Base-by-base conservation (phyloP, 306 rosid genomes). In the Pyrus pyrifolia region DNA sequence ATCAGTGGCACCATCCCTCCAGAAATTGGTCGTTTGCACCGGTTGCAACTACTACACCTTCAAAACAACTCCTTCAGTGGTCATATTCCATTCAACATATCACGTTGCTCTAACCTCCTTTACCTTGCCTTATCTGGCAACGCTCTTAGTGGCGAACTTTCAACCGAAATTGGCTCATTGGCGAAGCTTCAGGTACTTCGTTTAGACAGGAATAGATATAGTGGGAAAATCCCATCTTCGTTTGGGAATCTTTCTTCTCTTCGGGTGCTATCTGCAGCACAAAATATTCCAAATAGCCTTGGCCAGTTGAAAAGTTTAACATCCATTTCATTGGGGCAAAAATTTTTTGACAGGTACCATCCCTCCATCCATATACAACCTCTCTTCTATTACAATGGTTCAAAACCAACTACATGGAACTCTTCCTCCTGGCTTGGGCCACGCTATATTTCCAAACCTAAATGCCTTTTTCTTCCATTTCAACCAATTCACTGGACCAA, bases 221-320 rank as follows among this genome's bases (percentile, higher is more conserved):
- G 19, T 17, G 85, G 88, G 18, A 74, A 74, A 45, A 70, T 85
- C 17, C 81, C 74, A 9, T 23, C 63, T 53, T 78, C 71, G 14
- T 57, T 75, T 40, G 81, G 75, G 33, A 85, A 81, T 71, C 66
- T 81, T 33, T 72, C 83, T 8, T 71, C 79, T 42, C 64, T 79
- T 14, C 1, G 11, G 11, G 1, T 1, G 1, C 23, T 81, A 8
- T n/a, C 46, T 29, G 11, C 57, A 8, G 11, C 5, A 0, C 5
- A 15, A 8, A 81, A 85, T 29, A 78, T 84, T 55, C 87, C 84
- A 23, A 67, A 21, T 22, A 73, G 67, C 66, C 70, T 83, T 17
- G 84, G 81, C 14, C 31, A 38, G 25, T 40, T 80, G 84, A 80
- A 60, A 13, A 76, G 25, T 4, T 61, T 83, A 57, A 9, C 1